A percentile compares a stretch with the other conserved stretches of the same genome.
Conservation (phyloP, 257 asterid genomes). For the Thymus quinquecostatus region DNA sequence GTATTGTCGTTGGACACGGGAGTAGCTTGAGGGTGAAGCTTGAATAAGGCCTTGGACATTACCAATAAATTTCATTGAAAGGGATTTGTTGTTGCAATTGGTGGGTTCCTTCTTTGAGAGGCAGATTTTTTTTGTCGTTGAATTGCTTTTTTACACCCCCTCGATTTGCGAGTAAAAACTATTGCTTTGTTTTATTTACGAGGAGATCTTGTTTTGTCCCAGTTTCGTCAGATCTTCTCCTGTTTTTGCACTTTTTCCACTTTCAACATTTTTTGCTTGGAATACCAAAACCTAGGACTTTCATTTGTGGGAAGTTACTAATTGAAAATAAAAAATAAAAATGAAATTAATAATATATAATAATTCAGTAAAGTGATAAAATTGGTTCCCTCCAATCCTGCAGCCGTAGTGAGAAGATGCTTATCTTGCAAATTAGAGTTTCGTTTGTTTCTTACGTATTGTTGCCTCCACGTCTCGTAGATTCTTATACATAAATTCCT, state of each 20-base stretch:
- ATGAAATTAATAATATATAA: too few species aligned
- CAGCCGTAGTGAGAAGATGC: neutral
- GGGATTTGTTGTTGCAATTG: neutral
- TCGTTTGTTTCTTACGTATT: neutral
- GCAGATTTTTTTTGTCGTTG: neutral
- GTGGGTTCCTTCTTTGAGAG: neutral
- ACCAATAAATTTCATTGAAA: too few species aligned
- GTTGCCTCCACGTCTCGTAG: neutral
- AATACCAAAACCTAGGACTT: neutral
- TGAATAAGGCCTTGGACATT: neutral
- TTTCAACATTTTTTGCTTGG: constrained; percentile 28
- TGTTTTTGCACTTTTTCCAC: constrained; percentile 25
- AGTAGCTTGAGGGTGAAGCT: constrained; percentile 34
- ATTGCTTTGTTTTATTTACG: too few species aligned
- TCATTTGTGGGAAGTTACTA: neutral
- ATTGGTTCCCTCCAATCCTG: neutral
- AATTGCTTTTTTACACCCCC: constrained; percentile 1
- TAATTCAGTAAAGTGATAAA: neutral
- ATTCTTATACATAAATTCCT: neutral
- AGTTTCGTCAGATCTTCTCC: neutral
- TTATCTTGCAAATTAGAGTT: constrained; percentile 27
- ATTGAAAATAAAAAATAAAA: too few species aligned
- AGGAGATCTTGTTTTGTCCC: neutral
- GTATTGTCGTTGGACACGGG: neutral
- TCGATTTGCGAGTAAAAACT: neutral